These are phyloP conservation scores for Fusarium mangiferae DNA, from an alignment of 2,329 filamentous ascomycete species.

Conservation along the genomic window DNA sequence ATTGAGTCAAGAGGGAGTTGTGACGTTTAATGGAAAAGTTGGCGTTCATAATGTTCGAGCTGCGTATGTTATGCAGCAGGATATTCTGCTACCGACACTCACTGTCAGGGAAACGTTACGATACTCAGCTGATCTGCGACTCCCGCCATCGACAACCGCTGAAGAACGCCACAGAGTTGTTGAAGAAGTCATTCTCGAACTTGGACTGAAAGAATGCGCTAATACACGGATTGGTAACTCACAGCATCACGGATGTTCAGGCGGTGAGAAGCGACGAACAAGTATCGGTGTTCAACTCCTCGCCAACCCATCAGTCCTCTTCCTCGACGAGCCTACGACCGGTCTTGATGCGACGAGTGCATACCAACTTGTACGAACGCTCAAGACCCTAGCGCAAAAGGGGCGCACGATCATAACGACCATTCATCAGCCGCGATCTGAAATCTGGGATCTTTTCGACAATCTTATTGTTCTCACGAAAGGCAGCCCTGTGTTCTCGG, in stretches of 20 bases:
- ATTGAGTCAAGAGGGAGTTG: conserved; percentile 62
- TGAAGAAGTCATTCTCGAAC: conserved; percentile 79
- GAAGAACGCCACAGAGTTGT: conserved; percentile 72
- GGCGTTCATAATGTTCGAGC: conserved; percentile 66
- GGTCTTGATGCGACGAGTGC: conserved; percentile 82
- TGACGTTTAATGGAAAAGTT: conserved; percentile 69
- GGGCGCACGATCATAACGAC: conserved; percentile 78
- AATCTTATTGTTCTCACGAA: conserved; percentile 74
- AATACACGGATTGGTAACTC: conserved; percentile 78
- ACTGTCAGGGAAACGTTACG: conserved; percentile 80
- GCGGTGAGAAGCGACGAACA: conserved; percentile 80
- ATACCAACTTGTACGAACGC: conserved; percentile 75
- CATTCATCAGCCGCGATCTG: conserved; percentile 81
- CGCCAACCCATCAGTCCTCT: conserved; percentile 81
- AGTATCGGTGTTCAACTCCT: conserved; percentile 83
- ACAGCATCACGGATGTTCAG: conserved; percentile 79
- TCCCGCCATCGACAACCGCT: conserved; percentile 70
- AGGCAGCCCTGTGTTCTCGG: conserved; percentile 76
- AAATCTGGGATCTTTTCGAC: conserved; percentile 83
- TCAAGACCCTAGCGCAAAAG: conserved; percentile 74
- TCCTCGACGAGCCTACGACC: conserved; percentile 83
- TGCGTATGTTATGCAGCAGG: conserved; percentile 81
- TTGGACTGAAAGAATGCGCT: conserved; percentile 81
- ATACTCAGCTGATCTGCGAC: conserved; percentile 77
- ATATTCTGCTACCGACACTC: conserved; percentile 76